phyloP scores from a whole-genome alignment of 768 basidiomycete genomes.

The Thelephora ganbajun region DNA sequence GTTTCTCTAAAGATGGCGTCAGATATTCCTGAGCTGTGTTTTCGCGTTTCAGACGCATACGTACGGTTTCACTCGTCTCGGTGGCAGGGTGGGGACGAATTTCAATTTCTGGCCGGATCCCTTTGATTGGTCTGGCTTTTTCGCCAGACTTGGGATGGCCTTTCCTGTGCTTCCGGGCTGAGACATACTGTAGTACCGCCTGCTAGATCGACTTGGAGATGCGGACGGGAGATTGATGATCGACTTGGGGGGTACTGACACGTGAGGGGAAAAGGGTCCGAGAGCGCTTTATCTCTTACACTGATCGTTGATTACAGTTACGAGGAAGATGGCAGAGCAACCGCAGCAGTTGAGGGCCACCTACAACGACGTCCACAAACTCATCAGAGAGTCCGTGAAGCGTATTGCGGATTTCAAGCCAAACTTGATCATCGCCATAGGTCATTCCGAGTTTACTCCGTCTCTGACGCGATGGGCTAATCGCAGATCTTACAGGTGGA shows the following conservation, averaged over 20 bases:
- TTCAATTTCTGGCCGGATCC: conserved; percentile 66
- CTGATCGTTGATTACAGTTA: no score
- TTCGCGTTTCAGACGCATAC: conserved; percentile 17
- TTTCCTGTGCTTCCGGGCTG: conserved; percentile 25
- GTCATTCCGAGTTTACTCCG: conserved; percentile 21
- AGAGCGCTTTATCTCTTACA: no score
- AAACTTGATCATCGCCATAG: conserved; percentile 77
- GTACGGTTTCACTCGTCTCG: conserved; percentile 72
- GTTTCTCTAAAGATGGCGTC: conserved; percentile 27
- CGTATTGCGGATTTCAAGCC: conserved; percentile 79
- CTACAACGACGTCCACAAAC: conserved; percentile 88
- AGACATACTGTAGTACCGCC: no score
- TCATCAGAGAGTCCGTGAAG: conserved; percentile 54
- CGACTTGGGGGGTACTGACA: no score
- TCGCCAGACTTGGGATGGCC: conserved; percentile 66
- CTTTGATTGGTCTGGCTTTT: conserved; percentile 55
- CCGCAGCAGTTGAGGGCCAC: conserved; percentile 58
- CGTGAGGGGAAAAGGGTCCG: no score
- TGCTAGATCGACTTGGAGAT: no score
- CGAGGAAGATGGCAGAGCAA: conserved; percentile 9
- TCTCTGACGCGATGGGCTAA: not conserved
- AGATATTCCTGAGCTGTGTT: not conserved
- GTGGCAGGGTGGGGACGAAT: conserved; percentile 64
- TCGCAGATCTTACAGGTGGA: conserved; percentile 37
- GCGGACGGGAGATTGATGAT: no score